Evolutionary conservation across 176 grass and related monocot species (phyloP).

Genomic region (Raddia distichophylla): DNA sequence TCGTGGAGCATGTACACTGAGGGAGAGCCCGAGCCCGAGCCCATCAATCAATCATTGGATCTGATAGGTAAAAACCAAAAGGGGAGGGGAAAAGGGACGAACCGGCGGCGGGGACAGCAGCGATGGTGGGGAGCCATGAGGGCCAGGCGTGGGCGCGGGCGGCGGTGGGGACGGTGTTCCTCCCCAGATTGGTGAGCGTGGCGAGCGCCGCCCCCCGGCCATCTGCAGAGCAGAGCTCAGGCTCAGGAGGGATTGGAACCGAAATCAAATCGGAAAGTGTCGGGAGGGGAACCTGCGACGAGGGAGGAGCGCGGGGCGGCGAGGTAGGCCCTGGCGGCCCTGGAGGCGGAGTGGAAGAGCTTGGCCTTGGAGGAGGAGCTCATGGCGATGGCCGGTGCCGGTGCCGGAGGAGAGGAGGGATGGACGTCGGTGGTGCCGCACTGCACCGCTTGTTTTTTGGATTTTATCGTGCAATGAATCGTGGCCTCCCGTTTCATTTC

Average conservation of each 20-base stretch:
- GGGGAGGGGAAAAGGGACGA: background rate
- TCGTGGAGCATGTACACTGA: conserved; percentile 85
- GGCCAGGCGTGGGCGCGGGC: conserved; percentile 14
- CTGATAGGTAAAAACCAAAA: background rate
- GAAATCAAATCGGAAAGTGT: too few relatives aligned
- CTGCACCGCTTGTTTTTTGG: too few relatives aligned
- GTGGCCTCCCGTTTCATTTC: too few relatives aligned
- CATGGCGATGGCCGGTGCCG: background rate
- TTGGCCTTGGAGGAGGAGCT: conserved; percentile 54
- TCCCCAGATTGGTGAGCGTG: conserved; percentile 50
- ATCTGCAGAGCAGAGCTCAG: conserved; percentile 30
- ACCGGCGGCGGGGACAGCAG: conserved; percentile 76
- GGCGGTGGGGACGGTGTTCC: conserved; percentile 53
- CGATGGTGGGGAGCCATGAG: conserved; percentile 55
- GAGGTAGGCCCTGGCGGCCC: conserved; percentile 58
- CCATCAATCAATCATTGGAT: background rate
- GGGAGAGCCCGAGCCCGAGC: background rate
- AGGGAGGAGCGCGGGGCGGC: conserved; percentile 44
- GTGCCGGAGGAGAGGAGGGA: too few relatives aligned
- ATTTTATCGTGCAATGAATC: too few relatives aligned
- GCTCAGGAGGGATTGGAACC: background rate
- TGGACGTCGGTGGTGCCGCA: too few relatives aligned
- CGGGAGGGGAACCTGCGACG: conserved; percentile 28
- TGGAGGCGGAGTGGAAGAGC: conserved; percentile 44
- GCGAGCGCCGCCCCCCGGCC: conserved; percentile 64